Evolutionary conservation across 2,329 filamentous ascomycete species (phyloP).

Genomic region (Trichoderma harzianum): DNA sequence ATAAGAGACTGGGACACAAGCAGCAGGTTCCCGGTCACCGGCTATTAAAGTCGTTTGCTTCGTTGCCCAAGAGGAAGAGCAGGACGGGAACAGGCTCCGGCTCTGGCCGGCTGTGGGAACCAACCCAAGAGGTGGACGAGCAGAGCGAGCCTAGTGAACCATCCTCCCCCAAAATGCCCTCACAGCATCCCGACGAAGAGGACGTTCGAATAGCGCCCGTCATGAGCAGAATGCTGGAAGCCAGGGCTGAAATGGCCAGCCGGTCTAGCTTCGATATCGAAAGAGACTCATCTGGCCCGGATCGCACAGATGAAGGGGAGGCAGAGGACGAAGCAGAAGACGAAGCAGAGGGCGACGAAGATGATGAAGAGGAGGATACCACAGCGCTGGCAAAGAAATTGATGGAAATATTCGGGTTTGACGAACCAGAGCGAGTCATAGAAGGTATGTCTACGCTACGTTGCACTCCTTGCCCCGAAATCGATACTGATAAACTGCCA

Average conservation of each 20-base stretch:
- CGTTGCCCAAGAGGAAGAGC: conserved; percentile 48
- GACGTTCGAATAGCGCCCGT: conserved; percentile 61
- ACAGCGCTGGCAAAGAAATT: conserved; percentile 66
- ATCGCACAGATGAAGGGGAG: conserved; percentile 29
- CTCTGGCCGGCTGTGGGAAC: conserved; percentile 38
- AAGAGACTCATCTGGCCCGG: conserved; percentile 40
- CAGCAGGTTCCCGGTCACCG: conserved; percentile 63
- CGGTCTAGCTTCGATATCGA: conserved; percentile 58
- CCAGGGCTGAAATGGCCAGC: conserved; percentile 60
- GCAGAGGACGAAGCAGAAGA: conserved; percentile 26
- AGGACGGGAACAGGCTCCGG: conserved; percentile 43
- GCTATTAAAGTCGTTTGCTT: conserved; percentile 62
- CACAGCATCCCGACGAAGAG: conserved; percentile 26
- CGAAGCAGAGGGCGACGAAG: conserved; percentile 27
- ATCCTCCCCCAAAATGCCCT: conserved; percentile 23
- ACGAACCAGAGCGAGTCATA: conserved; percentile 77
- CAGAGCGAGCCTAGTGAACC: conserved; percentile 27
- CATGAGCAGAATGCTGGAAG: conserved; percentile 75
- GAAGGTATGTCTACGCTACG: conserved; percentile 50
- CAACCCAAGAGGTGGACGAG: conserved; percentile 35
- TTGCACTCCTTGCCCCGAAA: neutral
- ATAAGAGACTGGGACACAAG: conserved; percentile 43
- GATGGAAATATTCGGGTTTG: conserved; percentile 83
- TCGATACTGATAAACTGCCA: conserved; percentile 16
- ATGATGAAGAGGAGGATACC: conserved; percentile 42